A percentile compares a stretch with the other conserved stretches of the same genome.
Conservation (phyloP, 2,329 filamentous ascomycete species). For the Beauveria rudraprayagi region DNA sequence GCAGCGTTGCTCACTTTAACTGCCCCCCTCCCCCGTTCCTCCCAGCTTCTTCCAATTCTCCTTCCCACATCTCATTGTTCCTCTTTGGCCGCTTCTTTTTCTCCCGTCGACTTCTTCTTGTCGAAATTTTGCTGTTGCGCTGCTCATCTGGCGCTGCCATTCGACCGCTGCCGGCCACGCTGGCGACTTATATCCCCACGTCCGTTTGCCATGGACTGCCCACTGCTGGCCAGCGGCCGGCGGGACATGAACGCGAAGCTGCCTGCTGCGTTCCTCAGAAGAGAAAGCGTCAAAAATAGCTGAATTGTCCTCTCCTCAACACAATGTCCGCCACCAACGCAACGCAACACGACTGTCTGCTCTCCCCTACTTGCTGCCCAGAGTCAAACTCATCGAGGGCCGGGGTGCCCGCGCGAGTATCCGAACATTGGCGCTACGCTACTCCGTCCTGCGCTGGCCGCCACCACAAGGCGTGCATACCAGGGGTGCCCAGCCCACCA, state of each 20-base stretch:
- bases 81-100: not conserved
- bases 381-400: conserved; percentile 2
- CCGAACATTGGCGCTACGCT: conserved; percentile 9
- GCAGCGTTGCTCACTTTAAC: conserved; percentile 10
- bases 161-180: not conserved
- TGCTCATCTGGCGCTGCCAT: not conserved
- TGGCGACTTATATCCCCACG: conserved; percentile 6
- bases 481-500: conserved; percentile 6
- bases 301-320: not conserved
- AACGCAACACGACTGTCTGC: not conserved
- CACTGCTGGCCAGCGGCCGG: not conserved
- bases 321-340: not conserved
- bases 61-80: conserved; percentile 6
- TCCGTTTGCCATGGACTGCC: conserved; percentile 2
- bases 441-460: conserved; percentile 4
- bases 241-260: not conserved
- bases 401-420: conserved; percentile 10
- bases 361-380: not conserved
- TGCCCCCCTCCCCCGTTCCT: conserved; percentile 10
- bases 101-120: not conserved
- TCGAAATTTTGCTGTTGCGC: not conserved
- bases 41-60: conserved; percentile 1
- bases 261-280: not conserved
- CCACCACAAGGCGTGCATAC: conserved; percentile 11
- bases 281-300: not conserved